Conservation (phyloP, 352 stramenopile species). For the Globisporangium polare region DNA sequence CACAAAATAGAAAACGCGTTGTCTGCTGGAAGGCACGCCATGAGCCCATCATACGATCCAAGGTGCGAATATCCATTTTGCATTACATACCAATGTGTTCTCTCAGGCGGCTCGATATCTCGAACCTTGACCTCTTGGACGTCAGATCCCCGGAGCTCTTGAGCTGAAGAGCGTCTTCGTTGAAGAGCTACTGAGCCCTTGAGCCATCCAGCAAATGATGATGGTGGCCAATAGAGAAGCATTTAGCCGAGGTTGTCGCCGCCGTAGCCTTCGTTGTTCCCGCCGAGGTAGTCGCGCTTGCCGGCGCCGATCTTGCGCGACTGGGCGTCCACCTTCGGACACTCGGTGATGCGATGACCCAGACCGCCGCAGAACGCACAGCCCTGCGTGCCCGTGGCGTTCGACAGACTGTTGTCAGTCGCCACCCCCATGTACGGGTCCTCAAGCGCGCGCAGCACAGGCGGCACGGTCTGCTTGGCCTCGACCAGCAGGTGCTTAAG, state of each 20-base stretch:
- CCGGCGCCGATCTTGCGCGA: conserved; percentile 92
- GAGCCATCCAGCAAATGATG: not conserved
- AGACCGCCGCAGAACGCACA: conserved; percentile 99
- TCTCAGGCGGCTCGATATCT: not conserved
- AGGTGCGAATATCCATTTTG: not conserved
- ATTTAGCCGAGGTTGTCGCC: conserved; percentile 87
- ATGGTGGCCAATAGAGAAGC: not conserved
- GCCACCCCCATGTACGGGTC: conserved; percentile 92
- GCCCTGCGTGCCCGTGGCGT: conserved; percentile 85
- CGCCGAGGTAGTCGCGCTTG: conserved; percentile 92
- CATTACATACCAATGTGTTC: conserved; percentile 8
- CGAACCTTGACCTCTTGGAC: not conserved
- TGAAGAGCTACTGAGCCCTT: not conserved
- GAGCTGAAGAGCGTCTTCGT: not conserved
- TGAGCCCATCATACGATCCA: not conserved
- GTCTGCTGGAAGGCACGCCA: not conserved
- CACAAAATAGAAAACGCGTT: conserved; percentile 6
- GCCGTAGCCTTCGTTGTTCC: conserved; percentile 90
- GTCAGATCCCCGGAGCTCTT: not conserved
- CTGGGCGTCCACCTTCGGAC: conserved; percentile 98
- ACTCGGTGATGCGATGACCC: conserved; percentile 98
- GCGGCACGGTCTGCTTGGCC: conserved; percentile 97
- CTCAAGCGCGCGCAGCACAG: conserved; percentile 96
- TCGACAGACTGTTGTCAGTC: conserved; percentile 36
- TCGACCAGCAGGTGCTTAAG: conserved; percentile 98